A percentile compares a stretch with the other conserved stretches of the same genome.
Conservation (phyloP, 345 rosid species). For the Eucalyptus pumila region DNA sequence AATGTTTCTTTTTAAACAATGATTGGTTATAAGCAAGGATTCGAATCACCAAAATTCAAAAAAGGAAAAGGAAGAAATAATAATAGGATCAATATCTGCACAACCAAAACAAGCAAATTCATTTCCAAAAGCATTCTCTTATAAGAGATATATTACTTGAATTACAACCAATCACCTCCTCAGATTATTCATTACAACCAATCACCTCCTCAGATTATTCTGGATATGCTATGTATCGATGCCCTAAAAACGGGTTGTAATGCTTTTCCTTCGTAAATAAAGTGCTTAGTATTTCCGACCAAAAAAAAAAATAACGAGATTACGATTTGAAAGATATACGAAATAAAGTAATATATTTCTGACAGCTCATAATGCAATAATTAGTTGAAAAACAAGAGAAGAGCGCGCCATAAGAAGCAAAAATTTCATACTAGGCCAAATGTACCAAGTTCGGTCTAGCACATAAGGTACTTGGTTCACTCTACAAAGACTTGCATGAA, state of each 20-base stretch:
- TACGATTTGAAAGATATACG: background rate
- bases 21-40: background rate
- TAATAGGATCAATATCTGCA: background rate
- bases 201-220: no score
- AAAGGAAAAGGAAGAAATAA: background rate
- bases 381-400: background rate
- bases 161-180: background rate
- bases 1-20: background rate
- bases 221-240: no score
- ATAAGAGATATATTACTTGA: background rate
- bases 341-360: background rate
- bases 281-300: no score
- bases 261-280: no score
- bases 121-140: background rate
- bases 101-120: background rate
- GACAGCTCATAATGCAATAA: background rate
- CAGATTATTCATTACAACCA: no score
- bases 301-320: background rate
- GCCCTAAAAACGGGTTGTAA: no score
- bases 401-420: background rate
- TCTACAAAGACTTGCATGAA: background rate
- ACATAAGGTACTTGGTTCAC: background rate
- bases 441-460: background rate
- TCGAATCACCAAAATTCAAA: background rate
- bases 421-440: background rate